Conservation (phyloP, 208 protist genomes). For the Trypanosoma cruzi region DNA sequence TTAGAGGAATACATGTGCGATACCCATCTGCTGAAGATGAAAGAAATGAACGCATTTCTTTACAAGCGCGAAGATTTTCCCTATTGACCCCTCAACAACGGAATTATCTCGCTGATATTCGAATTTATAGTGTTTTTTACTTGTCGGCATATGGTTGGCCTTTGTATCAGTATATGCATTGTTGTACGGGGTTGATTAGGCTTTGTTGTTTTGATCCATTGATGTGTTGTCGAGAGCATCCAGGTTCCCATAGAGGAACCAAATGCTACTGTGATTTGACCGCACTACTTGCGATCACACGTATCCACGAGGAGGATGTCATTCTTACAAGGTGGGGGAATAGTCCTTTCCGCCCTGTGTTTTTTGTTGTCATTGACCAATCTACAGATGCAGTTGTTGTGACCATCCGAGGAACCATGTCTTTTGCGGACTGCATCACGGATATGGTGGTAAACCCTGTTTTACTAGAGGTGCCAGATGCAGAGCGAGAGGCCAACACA, state of each 20-base stretch:
- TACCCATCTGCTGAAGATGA: constrained; percentile 31
- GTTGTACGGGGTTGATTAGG: constrained; percentile 47
- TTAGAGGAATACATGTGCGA: constrained; percentile 27
- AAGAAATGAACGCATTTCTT: constrained; percentile 42
- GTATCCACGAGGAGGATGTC: constrained; percentile 60
- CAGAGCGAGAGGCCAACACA: not conserved
- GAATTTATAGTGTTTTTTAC: constrained; percentile 74
- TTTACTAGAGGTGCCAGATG: constrained; percentile 29
- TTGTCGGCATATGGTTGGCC: constrained; percentile 78
- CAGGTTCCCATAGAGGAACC: constrained; percentile 49
- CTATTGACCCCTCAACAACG: constrained; percentile 42
- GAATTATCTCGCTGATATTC: constrained; percentile 42
- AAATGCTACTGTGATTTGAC: constrained; percentile 67
- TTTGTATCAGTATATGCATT: constrained; percentile 73
- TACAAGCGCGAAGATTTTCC: constrained; percentile 49
- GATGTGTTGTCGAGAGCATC: constrained; percentile 64
- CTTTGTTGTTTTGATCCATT: constrained; percentile 66
- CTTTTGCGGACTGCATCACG: constrained; percentile 80
- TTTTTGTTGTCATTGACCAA: constrained; percentile 76
- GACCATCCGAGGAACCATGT: constrained; percentile 90
- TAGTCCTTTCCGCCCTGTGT: constrained; percentile 66
- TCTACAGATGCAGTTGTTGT: constrained; percentile 62
- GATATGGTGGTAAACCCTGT: constrained; percentile 66
- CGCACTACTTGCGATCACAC: constrained; percentile 56
- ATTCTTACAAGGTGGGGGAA: constrained; percentile 77